These are phyloP conservation scores for Rosa persica DNA, from an alignment of 306 rosid species.

Conservation along the genomic window DNA sequence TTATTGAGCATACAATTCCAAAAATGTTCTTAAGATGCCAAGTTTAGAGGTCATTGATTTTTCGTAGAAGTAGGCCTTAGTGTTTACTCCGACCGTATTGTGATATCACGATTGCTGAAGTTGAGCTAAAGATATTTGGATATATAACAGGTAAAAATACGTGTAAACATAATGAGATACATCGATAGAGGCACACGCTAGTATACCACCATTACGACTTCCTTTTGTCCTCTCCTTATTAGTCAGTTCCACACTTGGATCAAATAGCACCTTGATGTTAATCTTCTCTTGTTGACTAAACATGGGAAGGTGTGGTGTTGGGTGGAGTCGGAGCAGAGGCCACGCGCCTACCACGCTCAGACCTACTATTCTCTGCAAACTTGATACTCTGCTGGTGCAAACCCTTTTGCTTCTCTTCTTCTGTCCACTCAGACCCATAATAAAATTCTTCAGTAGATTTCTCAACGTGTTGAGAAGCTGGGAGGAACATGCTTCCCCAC, in stretches of 20 bases:
- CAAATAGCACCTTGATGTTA: background rate
- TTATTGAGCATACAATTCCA: too few relatives aligned
- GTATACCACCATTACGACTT: background rate
- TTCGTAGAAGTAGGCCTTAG: too few relatives aligned
- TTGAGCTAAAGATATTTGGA: background rate
- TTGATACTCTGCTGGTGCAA: conserved; percentile 64
- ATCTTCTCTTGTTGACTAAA: conserved; percentile 13
- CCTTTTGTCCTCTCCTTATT: background rate
- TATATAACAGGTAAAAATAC: background rate
- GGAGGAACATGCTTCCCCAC: conserved; percentile 87
- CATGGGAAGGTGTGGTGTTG: conserved; percentile 57
- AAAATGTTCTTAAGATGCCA: too few relatives aligned
- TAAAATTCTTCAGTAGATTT: conserved; percentile 62
- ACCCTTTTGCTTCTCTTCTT: conserved; percentile 62
- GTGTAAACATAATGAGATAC: background rate
- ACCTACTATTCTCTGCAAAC: conserved; percentile 82
- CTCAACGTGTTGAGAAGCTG: conserved; percentile 51
- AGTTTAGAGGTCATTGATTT: too few relatives aligned
- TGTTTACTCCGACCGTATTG: too few relatives aligned
- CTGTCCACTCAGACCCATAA: conserved; percentile 73
- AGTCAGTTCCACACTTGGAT: background rate
- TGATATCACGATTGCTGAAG: too few relatives aligned
- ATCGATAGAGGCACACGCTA: background rate
- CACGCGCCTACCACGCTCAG: conserved; percentile 80
- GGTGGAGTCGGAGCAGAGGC: conserved; percentile 71